Conservation (phyloP, 1,139 yeast species). For the Kodamaea derodonti region DNA sequence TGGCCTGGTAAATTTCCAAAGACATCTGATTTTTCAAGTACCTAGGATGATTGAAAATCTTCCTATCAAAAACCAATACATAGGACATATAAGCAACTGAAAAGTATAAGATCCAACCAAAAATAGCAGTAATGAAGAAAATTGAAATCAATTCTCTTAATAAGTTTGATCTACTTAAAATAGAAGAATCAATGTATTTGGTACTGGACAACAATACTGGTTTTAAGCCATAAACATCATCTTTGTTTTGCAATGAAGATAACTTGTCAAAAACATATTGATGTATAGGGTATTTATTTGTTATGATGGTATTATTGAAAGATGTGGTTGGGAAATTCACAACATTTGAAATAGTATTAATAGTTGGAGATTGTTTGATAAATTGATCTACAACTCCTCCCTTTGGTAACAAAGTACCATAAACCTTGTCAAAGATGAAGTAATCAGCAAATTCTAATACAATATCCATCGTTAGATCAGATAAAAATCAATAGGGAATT, state of each 20-base stretch:
- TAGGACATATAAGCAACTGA: constrained; percentile 75
- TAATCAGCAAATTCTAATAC: constrained; percentile 78
- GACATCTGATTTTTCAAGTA: constrained; percentile 89
- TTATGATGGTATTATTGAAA: constrained; percentile 3
- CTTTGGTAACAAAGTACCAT: constrained; percentile 49
- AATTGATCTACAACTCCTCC: constrained; percentile 22
- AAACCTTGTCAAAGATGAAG: constrained; percentile 64
- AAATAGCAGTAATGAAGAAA: constrained; percentile 67
- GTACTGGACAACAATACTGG: constrained; percentile 42
- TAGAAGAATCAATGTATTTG: constrained; percentile 54
- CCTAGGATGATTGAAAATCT: constrained; percentile 91
- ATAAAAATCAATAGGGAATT: not conserved
- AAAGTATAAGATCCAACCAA: constrained; percentile 81
- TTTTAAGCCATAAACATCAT: constrained; percentile 36
- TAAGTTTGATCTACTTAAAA: constrained; percentile 66
- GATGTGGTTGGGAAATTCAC: constrained; percentile 6
- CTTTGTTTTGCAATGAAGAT: constrained; percentile 25
- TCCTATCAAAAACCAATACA: constrained; percentile 74
- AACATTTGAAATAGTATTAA: constrained; percentile 5
- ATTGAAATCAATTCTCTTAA: constrained; percentile 69
- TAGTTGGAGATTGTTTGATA: constrained; percentile 10
- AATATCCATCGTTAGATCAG: constrained; percentile 65
- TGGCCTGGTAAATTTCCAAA: constrained; percentile 75
- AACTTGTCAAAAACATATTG: constrained; percentile 17
- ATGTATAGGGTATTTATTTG: constrained; percentile 11